Evolutionary conservation across 2,329 filamentous ascomycete genomes (phyloP).

Genomic region (Coleophoma eucalyptorum): DNA sequence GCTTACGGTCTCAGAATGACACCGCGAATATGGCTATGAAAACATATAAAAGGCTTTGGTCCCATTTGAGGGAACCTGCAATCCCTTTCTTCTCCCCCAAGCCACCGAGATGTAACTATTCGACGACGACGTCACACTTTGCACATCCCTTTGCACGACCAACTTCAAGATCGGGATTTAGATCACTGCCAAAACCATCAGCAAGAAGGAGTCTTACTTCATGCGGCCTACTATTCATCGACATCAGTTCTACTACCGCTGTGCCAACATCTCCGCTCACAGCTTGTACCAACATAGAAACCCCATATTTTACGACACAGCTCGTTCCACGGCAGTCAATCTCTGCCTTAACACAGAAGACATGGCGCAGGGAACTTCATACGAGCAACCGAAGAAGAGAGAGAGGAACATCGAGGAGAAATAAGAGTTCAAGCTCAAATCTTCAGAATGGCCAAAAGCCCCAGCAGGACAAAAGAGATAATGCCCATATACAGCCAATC

Average conservation of each 20-base stretch:
- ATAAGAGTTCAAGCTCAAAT: conserved; percentile 27
- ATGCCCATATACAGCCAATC: conserved; percentile 9
- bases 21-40: conserved; percentile 39
- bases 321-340: conserved; percentile 8
- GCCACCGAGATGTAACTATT: conserved; percentile 4
- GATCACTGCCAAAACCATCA: conserved; percentile 28
- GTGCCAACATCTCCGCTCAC: conserved; percentile 24
- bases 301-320: conserved; percentile 15
- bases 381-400: conserved; percentile 19
- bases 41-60: conserved; percentile 41
- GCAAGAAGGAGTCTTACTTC: conserved; percentile 49
- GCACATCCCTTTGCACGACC: conserved; percentile 14
- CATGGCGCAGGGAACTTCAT: conserved; percentile 26
- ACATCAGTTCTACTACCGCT: conserved; percentile 33
- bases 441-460: conserved; percentile 13
- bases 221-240: conserved; percentile 48
- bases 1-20: conserved; percentile 34
- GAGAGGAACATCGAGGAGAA: conserved; percentile 18
- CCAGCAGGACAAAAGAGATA: conserved; percentile 14
- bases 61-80: conserved; percentile 33
- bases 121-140: conserved; percentile 6
- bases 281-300: conserved; percentile 16
- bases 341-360: conserved; percentile 9
- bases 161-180: conserved; percentile 22
- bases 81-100: conserved; percentile 6